Evolutionary conservation across 2,329 filamentous ascomycete species (phyloP), one percentile per base, ranked within the genome.

Genomic region (Aspergillus fischeri): DNA sequence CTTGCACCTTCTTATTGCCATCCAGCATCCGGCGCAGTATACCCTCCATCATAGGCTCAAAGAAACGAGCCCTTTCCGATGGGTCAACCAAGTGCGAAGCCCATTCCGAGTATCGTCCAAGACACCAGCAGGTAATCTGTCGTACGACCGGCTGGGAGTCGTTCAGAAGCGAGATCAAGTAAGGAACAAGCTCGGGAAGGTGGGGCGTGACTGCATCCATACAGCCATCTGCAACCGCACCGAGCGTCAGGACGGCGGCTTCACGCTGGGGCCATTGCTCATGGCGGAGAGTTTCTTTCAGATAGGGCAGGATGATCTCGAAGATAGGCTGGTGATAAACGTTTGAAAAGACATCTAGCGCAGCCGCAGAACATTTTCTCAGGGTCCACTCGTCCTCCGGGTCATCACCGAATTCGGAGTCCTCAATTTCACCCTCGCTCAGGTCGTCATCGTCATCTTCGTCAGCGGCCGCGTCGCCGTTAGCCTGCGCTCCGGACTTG

Each of bases 101-200:
- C 94, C 94, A 99, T 48, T 87, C 81, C 4, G 94, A 96, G 75
- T 97, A 99, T 49, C 94, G 85, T 20, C 92, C 92, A 24, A 99
- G 83, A 5, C 94, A 95, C 94, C 94, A 99, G 75, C 94, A 99
- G 25, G 93, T 97, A 64, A 99, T 99, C 71, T 96, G 91, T 60
- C 94, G 85, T 41, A 99, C 93, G 14, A 97, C 89, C 14, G 94
- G 91, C 74, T 97, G 92, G 1, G 83, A 71, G 69, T 99, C 94
- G 56, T 89, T 85, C 38, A 99, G 81, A 0, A 97, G 83, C 7
- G 89, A 88, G 64, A 97, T 89, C 50, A 99, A 83, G 72, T 96
- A 99, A 1, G 91, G 90, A 2, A 97, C 86, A 44, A 99, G 81
- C 70, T 96, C 89, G 2, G 91, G 92, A 29, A 99, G 83, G 74